phyloP scores from a whole-genome alignment of 306 rosid species.

The Castanospermum australe region DNA sequence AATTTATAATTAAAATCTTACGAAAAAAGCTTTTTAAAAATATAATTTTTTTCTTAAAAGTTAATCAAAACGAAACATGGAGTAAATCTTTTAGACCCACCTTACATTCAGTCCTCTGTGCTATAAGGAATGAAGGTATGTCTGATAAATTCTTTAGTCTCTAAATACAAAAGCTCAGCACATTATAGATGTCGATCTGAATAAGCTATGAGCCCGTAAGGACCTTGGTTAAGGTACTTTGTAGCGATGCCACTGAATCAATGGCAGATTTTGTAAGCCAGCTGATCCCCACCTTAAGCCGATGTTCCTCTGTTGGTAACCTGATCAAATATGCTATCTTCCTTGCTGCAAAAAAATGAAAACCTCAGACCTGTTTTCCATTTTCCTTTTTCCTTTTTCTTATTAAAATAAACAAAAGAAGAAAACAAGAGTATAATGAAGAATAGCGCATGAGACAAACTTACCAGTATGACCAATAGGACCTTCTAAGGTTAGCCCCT shows the following conservation, averaged over 20 bases:
- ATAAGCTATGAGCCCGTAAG: slow-evolving; percentile 52
- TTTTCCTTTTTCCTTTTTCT: not conserved
- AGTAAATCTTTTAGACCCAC: not conserved
- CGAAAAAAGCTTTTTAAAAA: too few species aligned
- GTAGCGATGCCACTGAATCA: slow-evolving; percentile 71
- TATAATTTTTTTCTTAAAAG: too few species aligned
- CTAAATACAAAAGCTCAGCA: slow-evolving; percentile 1
- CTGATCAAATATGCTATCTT: slow-evolving; percentile 91
- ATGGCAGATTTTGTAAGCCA: slow-evolving; percentile 88
- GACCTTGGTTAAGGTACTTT: slow-evolving; percentile 65
- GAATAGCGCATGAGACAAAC: not conserved
- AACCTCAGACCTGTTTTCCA: not conserved
- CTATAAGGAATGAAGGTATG: not conserved
- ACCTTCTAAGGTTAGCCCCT: slow-evolving; percentile 90
- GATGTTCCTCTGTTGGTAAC: slow-evolving; percentile 91
- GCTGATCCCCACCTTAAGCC: slow-evolving; percentile 90
- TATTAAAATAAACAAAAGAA: not conserved
- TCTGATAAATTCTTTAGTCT: not conserved
- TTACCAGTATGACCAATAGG: slow-evolving; percentile 86
- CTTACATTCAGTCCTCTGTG: not conserved
- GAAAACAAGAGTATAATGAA: not conserved
- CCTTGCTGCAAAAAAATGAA: slow-evolving; percentile 68
- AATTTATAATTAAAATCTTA: too few species aligned
- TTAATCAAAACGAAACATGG: too few species aligned
- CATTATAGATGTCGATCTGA: not conserved